Conservation (phyloP, 2,329 filamentous ascomycete genomes). For the Fusarium tuaranense region DNA sequence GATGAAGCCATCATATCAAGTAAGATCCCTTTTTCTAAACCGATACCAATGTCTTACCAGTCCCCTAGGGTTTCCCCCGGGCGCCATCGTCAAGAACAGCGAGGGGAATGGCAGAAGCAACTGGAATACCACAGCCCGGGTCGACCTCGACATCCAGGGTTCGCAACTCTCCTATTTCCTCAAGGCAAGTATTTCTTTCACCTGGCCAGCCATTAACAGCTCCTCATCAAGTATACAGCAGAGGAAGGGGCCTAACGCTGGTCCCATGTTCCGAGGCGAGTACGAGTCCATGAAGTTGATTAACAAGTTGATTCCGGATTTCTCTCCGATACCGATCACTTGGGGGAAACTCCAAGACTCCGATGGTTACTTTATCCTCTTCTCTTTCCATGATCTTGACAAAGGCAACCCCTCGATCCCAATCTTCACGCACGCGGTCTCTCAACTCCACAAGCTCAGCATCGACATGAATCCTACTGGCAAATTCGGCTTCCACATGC, state of each 20-base stretch:
- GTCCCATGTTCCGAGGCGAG: background rate
- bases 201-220: rapidly evolving
- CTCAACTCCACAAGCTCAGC: background rate
- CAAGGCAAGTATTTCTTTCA: background rate
- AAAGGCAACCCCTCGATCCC: background rate
- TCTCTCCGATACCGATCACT: background rate
- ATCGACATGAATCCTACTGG: background rate
- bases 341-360: background rate
- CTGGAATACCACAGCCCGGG: background rate
- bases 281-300: background rate
- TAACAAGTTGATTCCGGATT: background rate
- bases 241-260: background rate
- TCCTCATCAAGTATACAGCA: background rate
- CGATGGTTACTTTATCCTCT: background rate
- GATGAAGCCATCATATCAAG: background rate
- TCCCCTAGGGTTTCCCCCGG: background rate
- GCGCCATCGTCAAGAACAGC: background rate
- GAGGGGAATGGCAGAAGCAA: background rate
- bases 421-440: background rate
- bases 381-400: background rate
- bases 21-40: background rate
- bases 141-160: background rate
- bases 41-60: background rate
- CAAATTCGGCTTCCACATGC: background rate
- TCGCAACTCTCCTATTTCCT: background rate